These are phyloP conservation scores for Solanum neorickii DNA, from an alignment of 257 asterid genomes.

Conservation along the genomic window DNA sequence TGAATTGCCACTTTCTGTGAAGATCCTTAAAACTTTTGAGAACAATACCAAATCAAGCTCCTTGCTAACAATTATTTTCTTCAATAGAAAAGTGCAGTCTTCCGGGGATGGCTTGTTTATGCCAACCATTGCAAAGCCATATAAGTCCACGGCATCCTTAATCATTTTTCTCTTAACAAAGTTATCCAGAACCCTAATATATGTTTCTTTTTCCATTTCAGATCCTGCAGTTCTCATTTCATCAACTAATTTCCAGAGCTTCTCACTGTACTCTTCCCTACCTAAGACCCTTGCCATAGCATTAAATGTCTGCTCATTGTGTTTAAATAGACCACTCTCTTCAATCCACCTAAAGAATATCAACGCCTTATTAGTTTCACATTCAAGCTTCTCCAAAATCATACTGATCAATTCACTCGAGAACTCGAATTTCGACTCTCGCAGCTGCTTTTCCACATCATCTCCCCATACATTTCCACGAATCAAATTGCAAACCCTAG, in stretches of 20 bases:
- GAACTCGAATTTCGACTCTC: conserved; percentile 36
- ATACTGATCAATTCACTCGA: conserved; percentile 41
- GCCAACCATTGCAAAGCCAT: conserved; percentile 60
- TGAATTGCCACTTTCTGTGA: conserved; percentile 42
- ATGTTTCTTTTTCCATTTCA: conserved; percentile 52
- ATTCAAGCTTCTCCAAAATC: conserved; percentile 38
- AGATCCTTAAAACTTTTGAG: conserved; percentile 38
- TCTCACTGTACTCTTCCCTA: conserved; percentile 33
- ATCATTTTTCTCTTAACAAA: conserved; percentile 49
- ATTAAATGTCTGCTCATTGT: conserved; percentile 37
- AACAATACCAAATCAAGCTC: conserved; percentile 63
- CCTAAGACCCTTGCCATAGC: conserved; percentile 50
- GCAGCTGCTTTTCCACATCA: conserved; percentile 46
- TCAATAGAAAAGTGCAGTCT: conserved; percentile 64
- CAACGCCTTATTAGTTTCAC: conserved; percentile 47
- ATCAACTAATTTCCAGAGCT: conserved; percentile 61
- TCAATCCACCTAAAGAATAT: conserved; percentile 84
- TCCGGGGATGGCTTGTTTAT: conserved; percentile 44
- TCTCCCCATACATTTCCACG: conserved; percentile 61
- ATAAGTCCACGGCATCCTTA: conserved; percentile 65
- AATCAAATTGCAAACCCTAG: conserved; percentile 36
- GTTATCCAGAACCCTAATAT: conserved; percentile 21
- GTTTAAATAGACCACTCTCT: conserved; percentile 56
- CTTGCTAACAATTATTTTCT: conserved; percentile 58
- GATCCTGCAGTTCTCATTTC: conserved; percentile 58